Conservation (phyloP, 495 filamentous ascomycete species). For the Parathielavia hyrcaniae region DNA sequence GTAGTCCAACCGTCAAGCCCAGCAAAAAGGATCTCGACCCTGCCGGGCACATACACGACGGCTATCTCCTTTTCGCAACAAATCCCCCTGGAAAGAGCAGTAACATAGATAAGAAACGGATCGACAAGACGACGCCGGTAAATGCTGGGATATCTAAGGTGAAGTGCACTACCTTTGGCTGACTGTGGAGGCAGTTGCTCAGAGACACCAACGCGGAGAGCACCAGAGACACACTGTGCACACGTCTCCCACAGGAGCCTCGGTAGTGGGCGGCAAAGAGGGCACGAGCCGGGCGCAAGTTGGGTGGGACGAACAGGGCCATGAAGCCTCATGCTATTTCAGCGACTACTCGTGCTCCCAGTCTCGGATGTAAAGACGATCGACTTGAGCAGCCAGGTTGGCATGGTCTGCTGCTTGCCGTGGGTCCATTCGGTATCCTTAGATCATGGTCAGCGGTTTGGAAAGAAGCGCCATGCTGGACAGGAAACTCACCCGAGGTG, state of each 20-base stretch:
- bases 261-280: neutral
- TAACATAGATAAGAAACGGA: conserved; percentile 12
- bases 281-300: neutral
- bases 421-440: conserved; percentile 39
- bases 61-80: neutral
- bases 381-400: conserved; percentile 42
- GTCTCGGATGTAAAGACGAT: conserved; percentile 44
- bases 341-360: conserved; percentile 43
- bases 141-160: conserved; percentile 5
- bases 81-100: neutral
- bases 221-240: neutral
- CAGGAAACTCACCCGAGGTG: conserved; percentile 60
- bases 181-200: neutral
- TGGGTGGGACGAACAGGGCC: neutral
- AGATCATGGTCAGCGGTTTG: conserved; percentile 35
- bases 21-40: neutral
- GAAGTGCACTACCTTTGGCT: neutral
- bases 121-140: conserved; percentile 22
- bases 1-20: neutral
- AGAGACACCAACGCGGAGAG: neutral
- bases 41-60: neutral
- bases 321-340: conserved; percentile 24
- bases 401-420: conserved; percentile 38
- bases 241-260: neutral
- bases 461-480: conserved; percentile 46